Conservation (phyloP, 371 early-diverging fungal species). For the Syncephalastrum sp. region DNA sequence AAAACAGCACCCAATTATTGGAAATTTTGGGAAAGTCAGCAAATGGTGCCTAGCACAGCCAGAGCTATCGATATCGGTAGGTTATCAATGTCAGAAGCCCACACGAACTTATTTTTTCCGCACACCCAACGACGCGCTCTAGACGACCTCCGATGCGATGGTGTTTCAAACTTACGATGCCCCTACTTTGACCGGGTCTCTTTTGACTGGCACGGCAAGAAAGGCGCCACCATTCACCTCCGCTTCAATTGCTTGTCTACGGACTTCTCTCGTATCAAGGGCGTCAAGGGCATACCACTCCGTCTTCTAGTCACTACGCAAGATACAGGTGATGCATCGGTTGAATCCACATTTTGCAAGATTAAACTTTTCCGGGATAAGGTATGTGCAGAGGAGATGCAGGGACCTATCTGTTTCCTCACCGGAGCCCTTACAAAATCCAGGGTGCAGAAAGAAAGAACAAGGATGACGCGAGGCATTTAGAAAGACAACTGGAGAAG, state of each 20-base stretch:
- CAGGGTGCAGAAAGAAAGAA: constrained; percentile 64
- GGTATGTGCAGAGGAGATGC: constrained; percentile 15
- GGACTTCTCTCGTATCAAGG: constrained; percentile 75
- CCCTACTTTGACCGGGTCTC: constrained; percentile 62
- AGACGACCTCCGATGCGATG: constrained; percentile 25
- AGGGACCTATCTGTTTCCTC: constrained; percentile 7
- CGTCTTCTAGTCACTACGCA: constrained; percentile 34
- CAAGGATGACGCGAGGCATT: constrained; percentile 59
- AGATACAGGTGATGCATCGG: no score
- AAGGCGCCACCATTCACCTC: constrained; percentile 60
- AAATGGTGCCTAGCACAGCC: constrained; percentile 43
- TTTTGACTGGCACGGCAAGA: constrained; percentile 65
- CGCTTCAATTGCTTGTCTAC: constrained; percentile 75
- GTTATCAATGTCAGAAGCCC: background rate
- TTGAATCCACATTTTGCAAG: constrained; percentile 29
- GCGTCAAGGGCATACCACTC: constrained; percentile 75
- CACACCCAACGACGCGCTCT: constrained; percentile 8
- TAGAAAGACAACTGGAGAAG: constrained; percentile 58
- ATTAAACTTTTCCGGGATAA: constrained; percentile 58
- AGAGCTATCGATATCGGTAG: constrained; percentile 54
- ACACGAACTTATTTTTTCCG: background rate
- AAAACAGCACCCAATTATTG: constrained; percentile 67
- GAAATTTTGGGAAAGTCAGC: constrained; percentile 80
- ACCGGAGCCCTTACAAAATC: background rate
- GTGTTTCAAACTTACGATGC: constrained; percentile 47